Evolutionary conservation across 257 asterid genomes (phyloP).

Genomic region (Plantago elongata): DNA sequence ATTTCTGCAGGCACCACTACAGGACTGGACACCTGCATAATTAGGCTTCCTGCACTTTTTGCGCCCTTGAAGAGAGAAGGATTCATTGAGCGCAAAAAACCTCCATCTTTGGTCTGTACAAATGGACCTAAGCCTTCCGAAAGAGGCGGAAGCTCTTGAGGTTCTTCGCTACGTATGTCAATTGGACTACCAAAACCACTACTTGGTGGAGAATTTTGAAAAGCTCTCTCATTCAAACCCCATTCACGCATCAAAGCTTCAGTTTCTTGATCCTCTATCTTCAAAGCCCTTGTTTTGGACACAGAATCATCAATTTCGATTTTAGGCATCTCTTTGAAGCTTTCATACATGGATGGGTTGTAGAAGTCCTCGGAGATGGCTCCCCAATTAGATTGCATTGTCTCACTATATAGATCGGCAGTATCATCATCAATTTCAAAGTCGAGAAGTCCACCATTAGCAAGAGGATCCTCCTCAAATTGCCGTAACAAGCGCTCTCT

Average conservation of each 20-base stretch:
- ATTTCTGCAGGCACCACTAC: constrained; percentile 96
- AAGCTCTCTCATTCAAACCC: constrained; percentile 71
- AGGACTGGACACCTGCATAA: constrained; percentile 89
- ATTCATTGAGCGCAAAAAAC: constrained; percentile 84
- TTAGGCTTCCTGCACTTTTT: constrained; percentile 66
- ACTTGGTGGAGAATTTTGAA: constrained; percentile 61
- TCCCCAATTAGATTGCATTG: constrained; percentile 43
- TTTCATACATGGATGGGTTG: constrained; percentile 26
- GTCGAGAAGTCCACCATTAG: constrained; percentile 62
- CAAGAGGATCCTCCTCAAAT: constrained; percentile 81
- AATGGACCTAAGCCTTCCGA: constrained; percentile 83
- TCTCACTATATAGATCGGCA: constrained; percentile 23
- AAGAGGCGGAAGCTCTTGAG: constrained; percentile 58
- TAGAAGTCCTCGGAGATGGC: constrained; percentile 35
- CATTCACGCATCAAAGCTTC: constrained; percentile 82
- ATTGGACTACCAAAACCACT: constrained; percentile 64
- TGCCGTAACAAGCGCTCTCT: constrained; percentile 76
- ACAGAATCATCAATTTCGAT: constrained; percentile 35
- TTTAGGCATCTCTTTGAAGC: constrained; percentile 29
- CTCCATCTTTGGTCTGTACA: constrained; percentile 77
- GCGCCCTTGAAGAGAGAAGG: constrained; percentile 61
- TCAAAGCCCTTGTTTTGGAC: constrained; percentile 48
- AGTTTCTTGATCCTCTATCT: constrained; percentile 79
- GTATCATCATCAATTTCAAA: constrained; percentile 40
- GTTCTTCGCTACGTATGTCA: constrained; percentile 44